Evolutionary conservation across 2,329 filamentous ascomycete species (phyloP), one percentile per base, ranked within the genome.

Genomic region (Curvularia eragrostidis): DNA sequence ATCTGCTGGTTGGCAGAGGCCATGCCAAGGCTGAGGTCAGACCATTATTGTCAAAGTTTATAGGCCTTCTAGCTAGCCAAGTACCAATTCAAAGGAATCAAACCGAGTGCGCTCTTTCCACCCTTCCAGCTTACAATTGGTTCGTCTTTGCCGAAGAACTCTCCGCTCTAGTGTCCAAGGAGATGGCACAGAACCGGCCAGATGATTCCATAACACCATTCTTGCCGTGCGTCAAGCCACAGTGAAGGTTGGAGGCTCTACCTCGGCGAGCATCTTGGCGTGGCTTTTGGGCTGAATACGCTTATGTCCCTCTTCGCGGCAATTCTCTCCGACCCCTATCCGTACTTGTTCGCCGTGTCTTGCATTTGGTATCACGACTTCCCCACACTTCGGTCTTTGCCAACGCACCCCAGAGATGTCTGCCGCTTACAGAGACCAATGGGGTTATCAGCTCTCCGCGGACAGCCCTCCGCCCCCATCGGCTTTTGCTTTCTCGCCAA

Each of bases 401-500:
- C 18, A n/a, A 15, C n/a, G 13, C 26, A 30, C 28, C 21, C 38
- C 21, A 52, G 47, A 50, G 15, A 50, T 38, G 26, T 41, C 23
- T 36, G 4, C 23, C 26, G 21, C 30, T 19, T 39, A 23, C 47
- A 8, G 26, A 41, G 18, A 12, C 32, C 54, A 54, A 32, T 30
- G 28, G 43, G 38, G 49, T n/a, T 23, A 44, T 34, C 39, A 32
- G 24, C 44, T 32, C 30, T 39, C 21, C 23, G 26, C 55, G 44
- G 50, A 23, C 43, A 30, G 21, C 15, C 26, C 54, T 53, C 54
- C 49, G 54, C 52, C 10, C 39, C 10, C 39, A 48, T 58, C 44
- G 32, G 42, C 55, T 36, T 24, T 43, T 43, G 19, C 50, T 24
- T 18, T 36, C 44, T 44, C 21, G 56, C 56, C 52, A 47, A 58